Percentiles rank a stretch among this genome's conserved stretches.
phyloP scores from a whole-genome alignment of 1,284 basidiomycete species.

The Tremellales sp. region DNA sequence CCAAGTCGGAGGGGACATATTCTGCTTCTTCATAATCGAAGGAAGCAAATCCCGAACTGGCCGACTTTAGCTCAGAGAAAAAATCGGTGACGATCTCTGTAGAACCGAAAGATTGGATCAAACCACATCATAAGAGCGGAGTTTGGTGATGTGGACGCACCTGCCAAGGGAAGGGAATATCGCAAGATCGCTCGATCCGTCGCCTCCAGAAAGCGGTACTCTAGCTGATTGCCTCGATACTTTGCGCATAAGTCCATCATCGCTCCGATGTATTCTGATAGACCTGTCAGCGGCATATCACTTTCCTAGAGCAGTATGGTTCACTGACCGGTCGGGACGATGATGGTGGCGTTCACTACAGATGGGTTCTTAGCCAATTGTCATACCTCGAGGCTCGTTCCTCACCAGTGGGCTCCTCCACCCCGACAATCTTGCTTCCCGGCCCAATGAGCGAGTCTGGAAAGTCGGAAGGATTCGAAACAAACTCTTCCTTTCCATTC shows the following conservation, averaged over 20 bases:
- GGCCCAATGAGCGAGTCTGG: constrained; percentile 66
- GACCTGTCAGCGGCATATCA: constrained; percentile 1
- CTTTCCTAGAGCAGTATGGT: not conserved
- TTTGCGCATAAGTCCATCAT: constrained; percentile 88
- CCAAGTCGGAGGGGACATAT: constrained; percentile 71
- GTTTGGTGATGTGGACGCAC: constrained; percentile 6
- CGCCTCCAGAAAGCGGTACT: constrained; percentile 71
- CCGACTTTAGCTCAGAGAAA: constrained; percentile 80
- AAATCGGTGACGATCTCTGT: constrained; percentile 90
- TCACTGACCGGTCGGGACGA: constrained; percentile 74
- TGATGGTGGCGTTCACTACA: constrained; percentile 75
- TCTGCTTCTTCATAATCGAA: constrained; percentile 93
- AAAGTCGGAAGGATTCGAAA: constrained; percentile 91
- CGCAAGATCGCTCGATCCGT: constrained; percentile 66
- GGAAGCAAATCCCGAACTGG: constrained; percentile 83
- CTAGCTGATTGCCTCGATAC: constrained; percentile 70
- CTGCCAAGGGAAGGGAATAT: constrained; percentile 68
- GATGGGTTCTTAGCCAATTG: constrained; percentile 11
- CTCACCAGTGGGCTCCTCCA: constrained; percentile 72
- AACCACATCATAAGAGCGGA: not conserved
- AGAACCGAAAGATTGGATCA: not conserved
- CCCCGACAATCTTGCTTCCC: constrained; percentile 61
- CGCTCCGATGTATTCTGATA: constrained; percentile 71
- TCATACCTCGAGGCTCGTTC: constrained; percentile 23
- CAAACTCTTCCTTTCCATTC: constrained; percentile 59